These are phyloP conservation scores for Dissophora ornata DNA, from an alignment of 192 early-diverging fungal genomes.

Conservation along the genomic window DNA sequence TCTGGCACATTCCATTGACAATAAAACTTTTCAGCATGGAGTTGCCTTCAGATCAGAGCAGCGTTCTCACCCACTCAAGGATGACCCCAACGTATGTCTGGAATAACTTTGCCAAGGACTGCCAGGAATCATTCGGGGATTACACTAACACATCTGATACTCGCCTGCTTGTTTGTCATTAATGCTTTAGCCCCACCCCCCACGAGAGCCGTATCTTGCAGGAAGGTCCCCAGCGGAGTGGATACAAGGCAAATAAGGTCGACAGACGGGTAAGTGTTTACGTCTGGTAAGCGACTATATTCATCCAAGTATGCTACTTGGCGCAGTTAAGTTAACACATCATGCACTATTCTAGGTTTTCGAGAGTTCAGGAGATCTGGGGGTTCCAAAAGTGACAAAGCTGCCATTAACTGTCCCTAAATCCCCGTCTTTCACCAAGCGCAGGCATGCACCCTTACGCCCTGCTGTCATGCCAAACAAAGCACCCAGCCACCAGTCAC, in stretches of 20 bases:
- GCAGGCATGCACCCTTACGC: conserved; percentile 15
- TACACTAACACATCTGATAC: too few species aligned
- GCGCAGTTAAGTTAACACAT: not conserved
- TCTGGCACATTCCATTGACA: too few species aligned
- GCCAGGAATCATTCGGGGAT: too few species aligned
- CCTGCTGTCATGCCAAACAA: conserved; percentile 17
- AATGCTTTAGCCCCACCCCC: not conserved
- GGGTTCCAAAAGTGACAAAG: conserved; percentile 27
- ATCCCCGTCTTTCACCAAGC: conserved; percentile 31
- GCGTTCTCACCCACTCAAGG: too few species aligned
- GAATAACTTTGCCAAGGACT: too few species aligned
- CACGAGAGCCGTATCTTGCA: conserved; percentile 9
- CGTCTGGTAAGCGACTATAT: too few species aligned
- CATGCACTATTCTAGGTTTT: too few species aligned
- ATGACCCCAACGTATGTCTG: too few species aligned
- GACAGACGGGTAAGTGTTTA: conserved; percentile 25
- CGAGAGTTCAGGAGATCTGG: conserved; percentile 18
- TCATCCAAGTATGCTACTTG: too few species aligned
- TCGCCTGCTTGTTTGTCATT: too few species aligned
- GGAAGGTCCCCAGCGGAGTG: conserved; percentile 2
- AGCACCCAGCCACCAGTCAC: not conserved
- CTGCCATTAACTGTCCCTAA: conserved; percentile 28
- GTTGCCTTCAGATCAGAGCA: too few species aligned
- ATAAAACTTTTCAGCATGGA: too few species aligned
- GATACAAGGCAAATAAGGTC: conserved; percentile 20